Evolutionary conservation across 2,329 filamentous ascomycete genomes (phyloP), one percentile per base, ranked within the genome.

Genomic region (Apiospora saccharicola): DNA sequence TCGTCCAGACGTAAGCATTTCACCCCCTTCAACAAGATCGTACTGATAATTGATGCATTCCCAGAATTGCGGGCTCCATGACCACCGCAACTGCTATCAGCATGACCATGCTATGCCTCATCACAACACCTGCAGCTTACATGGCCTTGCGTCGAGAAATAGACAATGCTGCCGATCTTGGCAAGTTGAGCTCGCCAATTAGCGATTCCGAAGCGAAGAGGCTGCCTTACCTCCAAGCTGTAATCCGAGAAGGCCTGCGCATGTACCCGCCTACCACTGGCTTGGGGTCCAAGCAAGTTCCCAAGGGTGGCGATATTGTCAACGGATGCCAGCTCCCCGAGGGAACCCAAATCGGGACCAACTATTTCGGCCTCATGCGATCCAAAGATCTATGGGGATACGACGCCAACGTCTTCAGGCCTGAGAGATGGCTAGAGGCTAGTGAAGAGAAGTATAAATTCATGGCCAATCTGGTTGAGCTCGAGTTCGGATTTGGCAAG

Each of bases 391-490:
- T 68, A 73, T 83, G 72, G 75, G 82, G 79, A 13, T 67, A 74
- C 4, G 79, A 80, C 64, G 78, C 77, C 26, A 77, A 80, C 49
- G 70, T 81, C 1, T 87, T 83, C 75, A 77, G 82, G 14, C 85
- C 85, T 0, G 84, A 84, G 70, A 77, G 86, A 51, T 86, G 85
- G 83, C 73, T 87, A 22, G 79, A 84, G 72, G 78, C 77, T 3
- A 78, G 81, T 22, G 72, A 71, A 0, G 78, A 76, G 0, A 76
- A 78, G 46, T 75, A 78, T 46, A 77, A 72, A 34, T 75, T 75
- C 30, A 83, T 83, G 77, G 77, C 81, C 53, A 74, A 74, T 10
- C 81, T 79, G 0, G 74, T 82, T 22, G 83, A 85, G 41, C 75
- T 83, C 6, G 77, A 82, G 13, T 86, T 86, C 74, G 82, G 83